phyloP scores from a whole-genome alignment of 108 stramenopile species.

The Chaetoceros tenuissimus region DNA sequence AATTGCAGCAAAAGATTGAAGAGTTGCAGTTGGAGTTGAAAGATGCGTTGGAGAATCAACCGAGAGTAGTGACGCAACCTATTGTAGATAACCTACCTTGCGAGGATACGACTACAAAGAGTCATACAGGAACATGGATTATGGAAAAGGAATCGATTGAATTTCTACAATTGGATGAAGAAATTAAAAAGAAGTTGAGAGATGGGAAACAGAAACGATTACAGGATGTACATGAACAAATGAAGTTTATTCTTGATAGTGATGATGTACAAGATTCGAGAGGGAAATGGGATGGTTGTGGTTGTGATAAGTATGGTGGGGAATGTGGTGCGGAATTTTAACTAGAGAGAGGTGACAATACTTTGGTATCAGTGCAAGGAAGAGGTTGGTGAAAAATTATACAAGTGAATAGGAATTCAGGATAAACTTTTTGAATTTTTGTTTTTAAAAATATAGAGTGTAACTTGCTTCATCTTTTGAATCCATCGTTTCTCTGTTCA shows the following conservation, averaged over 20 bases:
- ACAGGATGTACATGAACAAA: constrained; percentile 42
- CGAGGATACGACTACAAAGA: background rate
- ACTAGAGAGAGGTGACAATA: too few species aligned
- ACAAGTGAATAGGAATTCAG: too few species aligned
- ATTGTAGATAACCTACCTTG: background rate
- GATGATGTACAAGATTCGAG: constrained; percentile 43
- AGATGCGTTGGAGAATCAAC: background rate
- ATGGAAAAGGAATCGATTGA: constrained; percentile 51
- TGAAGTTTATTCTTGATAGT: constrained; percentile 66
- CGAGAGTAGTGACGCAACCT: background rate
- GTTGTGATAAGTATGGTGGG: too few species aligned
- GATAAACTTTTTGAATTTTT: too few species aligned
- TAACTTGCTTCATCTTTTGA: too few species aligned
- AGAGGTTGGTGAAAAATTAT: too few species aligned
- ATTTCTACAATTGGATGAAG: constrained; percentile 48
- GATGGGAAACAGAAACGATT: constrained; percentile 56
- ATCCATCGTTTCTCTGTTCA: too few species aligned
- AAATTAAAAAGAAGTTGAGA: constrained; percentile 56
- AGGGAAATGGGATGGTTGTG: constrained; percentile 58
- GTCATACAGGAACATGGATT: constrained; percentile 46
- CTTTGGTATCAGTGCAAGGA: too few species aligned
- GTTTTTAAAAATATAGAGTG: too few species aligned
- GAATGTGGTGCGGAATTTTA: too few species aligned
- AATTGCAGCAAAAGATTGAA: constrained; percentile 2
- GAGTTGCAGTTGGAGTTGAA: constrained; percentile 7